Conservation (phyloP, 805 yeast species). For the Wickerhamomyces ciferrii region DNA sequence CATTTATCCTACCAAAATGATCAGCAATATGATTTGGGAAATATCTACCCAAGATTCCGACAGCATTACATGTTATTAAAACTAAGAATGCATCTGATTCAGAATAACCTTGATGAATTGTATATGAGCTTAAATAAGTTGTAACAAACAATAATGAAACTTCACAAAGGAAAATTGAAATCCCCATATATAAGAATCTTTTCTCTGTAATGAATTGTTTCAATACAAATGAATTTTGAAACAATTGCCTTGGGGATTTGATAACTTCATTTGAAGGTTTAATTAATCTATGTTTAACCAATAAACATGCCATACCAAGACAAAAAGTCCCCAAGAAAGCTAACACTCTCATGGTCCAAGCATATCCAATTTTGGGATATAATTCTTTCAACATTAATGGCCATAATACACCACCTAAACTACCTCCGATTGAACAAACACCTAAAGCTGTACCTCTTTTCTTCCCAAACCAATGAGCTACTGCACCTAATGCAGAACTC, state of each 20-base stretch:
- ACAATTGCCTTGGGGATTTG: not conserved
- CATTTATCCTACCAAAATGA: constrained; percentile 48
- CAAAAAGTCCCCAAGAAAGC: constrained; percentile 25
- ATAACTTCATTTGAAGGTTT: constrained; percentile 1
- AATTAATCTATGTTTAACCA: constrained; percentile 32
- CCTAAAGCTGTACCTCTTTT: constrained; percentile 60
- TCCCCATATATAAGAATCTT: not conserved
- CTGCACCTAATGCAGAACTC: constrained; percentile 48
- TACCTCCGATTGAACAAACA: constrained; percentile 59
- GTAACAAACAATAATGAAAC: constrained; percentile 44
- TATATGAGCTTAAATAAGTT: constrained; percentile 56
- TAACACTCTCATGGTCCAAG: constrained; percentile 53
- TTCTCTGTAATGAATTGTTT: constrained; percentile 11
- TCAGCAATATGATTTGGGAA: constrained; percentile 55
- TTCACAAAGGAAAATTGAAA: constrained; percentile 30
- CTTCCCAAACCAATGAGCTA: constrained; percentile 57
- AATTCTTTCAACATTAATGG: constrained; percentile 47
- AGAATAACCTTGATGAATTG: constrained; percentile 41
- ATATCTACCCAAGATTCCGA: constrained; percentile 48
- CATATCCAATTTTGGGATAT: constrained; percentile 45
- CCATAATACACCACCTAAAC: constrained; percentile 59
- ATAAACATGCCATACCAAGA: constrained; percentile 24
- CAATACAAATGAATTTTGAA: constrained; percentile 7
- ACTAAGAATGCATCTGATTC: constrained; percentile 34
- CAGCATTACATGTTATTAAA: constrained; percentile 31